phyloP scores from a whole-genome alignment of 768 basidiomycete genomes.

The Lyophyllum decastes region DNA sequence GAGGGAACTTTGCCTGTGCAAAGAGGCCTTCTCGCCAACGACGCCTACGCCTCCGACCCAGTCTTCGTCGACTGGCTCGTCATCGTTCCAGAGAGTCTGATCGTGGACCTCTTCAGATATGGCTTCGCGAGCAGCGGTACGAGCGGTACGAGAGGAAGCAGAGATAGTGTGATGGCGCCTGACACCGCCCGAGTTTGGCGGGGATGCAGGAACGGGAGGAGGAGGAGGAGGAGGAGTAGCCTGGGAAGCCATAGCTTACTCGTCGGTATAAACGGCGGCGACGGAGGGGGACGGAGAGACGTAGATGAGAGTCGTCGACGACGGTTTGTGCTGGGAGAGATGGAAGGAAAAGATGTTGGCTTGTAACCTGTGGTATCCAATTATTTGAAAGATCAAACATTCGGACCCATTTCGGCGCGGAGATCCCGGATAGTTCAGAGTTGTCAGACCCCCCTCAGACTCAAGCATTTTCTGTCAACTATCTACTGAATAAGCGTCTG shows the following conservation, averaged over 20 bases:
- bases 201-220: conserved; percentile 41
- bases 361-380: conserved; percentile 4
- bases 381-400: conserved; percentile 8
- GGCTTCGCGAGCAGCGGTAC: conserved; percentile 59
- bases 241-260: conserved; percentile 30
- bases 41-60: conserved; percentile 83
- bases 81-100: conserved; percentile 64
- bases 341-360: conserved; percentile 16
- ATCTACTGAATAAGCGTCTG: no score
- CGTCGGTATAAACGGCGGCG: conserved; percentile 8
- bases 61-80: conserved; percentile 77
- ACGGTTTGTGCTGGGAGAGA: conserved; percentile 8
- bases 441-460: background rate
- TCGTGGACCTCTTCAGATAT: conserved; percentile 69
- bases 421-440: background rate
- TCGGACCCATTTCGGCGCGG: conserved; percentile 14
- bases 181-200: conserved; percentile 51
- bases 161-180: conserved; percentile 85
- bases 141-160: conserved; percentile 64
- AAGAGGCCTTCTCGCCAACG: conserved; percentile 78
- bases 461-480: no score
- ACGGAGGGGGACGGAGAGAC: conserved; percentile 12
- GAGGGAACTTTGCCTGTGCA: conserved; percentile 80
- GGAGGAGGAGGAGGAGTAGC: conserved; percentile 40
- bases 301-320: background rate